A percentile compares a stretch with the other conserved stretches of the same genome.
These are phyloP conservation scores for Trametes versicolor DNA, from an alignment of 1,284 basidiomycete genomes.

Conservation along the genomic window DNA sequence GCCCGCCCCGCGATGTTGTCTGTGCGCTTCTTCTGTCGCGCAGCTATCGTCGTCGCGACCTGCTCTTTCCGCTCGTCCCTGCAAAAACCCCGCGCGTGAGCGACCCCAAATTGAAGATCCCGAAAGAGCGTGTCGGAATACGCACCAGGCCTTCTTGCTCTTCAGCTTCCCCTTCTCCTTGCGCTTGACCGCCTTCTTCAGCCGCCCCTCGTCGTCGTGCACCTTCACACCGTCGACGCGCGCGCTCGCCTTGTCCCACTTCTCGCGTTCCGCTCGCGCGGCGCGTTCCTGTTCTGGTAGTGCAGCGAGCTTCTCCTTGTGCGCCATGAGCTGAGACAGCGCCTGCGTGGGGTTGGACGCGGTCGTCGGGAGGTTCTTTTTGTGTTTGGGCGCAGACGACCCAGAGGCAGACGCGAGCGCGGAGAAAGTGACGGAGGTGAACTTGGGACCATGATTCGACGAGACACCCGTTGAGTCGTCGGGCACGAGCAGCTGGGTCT, in stretches of 20 bases:
- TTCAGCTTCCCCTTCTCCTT: constrained; percentile 89
- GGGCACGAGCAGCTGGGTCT: constrained; percentile 82
- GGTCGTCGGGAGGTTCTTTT: constrained; percentile 65
- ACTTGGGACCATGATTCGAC: constrained; percentile 51
- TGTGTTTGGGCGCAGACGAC: constrained; percentile 52
- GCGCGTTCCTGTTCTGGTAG: constrained; percentile 85
- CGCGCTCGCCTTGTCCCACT: constrained; percentile 89
- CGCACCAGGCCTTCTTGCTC: constrained; percentile 86
- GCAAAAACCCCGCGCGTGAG: constrained; percentile 2
- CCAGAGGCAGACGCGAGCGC: constrained; percentile 53
- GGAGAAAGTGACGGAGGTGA: constrained; percentile 79
- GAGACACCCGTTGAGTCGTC: constrained; percentile 49
- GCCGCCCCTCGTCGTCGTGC: constrained; percentile 78
- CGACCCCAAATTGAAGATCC: neutral
- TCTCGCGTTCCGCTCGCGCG: constrained; percentile 78
- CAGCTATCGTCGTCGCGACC: constrained; percentile 75
- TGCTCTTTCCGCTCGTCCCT: constrained; percentile 90
- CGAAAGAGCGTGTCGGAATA: constrained; percentile 30
- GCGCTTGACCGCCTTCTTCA: constrained; percentile 92
- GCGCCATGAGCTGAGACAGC: constrained; percentile 78
- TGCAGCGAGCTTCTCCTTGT: constrained; percentile 76
- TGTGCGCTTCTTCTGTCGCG: constrained; percentile 86
- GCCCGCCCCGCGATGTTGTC: constrained; percentile 89
- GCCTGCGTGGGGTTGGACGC: constrained; percentile 87
- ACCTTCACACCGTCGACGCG: constrained; percentile 89